Conservation (phyloP, 1,139 yeast genomes). For the Yamadazyma pseudoaaseri region DNA sequence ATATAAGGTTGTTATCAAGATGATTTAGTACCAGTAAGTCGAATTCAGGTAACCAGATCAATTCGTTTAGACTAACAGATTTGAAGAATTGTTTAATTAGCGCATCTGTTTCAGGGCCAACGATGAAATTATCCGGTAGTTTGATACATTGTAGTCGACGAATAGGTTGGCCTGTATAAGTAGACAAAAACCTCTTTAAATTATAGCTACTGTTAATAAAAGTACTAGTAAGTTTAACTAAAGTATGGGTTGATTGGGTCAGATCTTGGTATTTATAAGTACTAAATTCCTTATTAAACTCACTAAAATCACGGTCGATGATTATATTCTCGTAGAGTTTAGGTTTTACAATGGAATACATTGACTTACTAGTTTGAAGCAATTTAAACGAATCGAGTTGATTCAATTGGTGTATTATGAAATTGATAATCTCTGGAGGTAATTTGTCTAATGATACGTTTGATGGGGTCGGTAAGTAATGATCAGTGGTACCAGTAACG, state of each 20-base stretch:
- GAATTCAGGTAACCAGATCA: conserved; percentile 37
- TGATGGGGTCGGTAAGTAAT: neutral
- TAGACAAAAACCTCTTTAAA: conserved; percentile 28
- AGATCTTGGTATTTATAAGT: conserved; percentile 9
- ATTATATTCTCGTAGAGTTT: conserved; percentile 38
- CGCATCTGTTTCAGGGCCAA: conserved; percentile 32
- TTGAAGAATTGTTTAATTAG: conserved; percentile 59
- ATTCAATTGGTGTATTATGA: conserved; percentile 32
- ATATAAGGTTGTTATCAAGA: conserved; percentile 22
- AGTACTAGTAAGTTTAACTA: conserved; percentile 15
- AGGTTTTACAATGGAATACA: conserved; percentile 29
- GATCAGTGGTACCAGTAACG: conserved; percentile 1
- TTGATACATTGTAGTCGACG: conserved; percentile 23
- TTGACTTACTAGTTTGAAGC: conserved; percentile 26
- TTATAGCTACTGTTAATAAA: conserved; percentile 36
- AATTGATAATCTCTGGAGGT: conserved; percentile 38
- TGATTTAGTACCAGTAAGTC: conserved; percentile 23
- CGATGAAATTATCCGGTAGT: conserved; percentile 36
- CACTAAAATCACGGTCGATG: conserved; percentile 37
- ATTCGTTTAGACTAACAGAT: conserved; percentile 35
- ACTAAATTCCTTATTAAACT: conserved; percentile 33
- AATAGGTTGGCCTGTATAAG: conserved; percentile 12
- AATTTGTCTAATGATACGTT: conserved; percentile 12
- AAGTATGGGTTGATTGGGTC: conserved; percentile 4
- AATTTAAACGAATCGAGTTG: conserved; percentile 43